Conservation (phyloP, 23 red algal species). For the Cyanidiococcus yangmingshanensis region DNA sequence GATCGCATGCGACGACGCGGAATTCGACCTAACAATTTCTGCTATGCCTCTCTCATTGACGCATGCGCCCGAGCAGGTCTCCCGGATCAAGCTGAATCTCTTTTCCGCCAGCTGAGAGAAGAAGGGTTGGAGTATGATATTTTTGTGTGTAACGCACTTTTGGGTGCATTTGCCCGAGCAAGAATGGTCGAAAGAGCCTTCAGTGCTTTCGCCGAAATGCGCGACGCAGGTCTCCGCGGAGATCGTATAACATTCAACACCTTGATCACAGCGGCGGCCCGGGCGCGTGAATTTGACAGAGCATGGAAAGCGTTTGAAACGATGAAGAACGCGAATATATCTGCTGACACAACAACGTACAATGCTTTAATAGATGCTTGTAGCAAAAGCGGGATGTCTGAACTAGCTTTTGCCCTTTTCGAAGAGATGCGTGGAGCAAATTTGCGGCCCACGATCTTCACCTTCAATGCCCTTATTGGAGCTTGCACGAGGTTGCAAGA, state of each 20-base stretch:
- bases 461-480: conserved; percentile 83
- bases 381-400: conserved; percentile 61
- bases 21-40: conserved; percentile 72
- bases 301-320: conserved; percentile 52
- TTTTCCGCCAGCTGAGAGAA: conserved; percentile 42
- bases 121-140: conserved; percentile 47
- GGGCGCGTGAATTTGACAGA: conserved; percentile 39
- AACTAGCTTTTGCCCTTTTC: conserved; percentile 79
- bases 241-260: conserved; percentile 96
- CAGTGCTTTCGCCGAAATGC: conserved; percentile 54
- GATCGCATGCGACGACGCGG: conserved; percentile 32
- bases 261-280: conserved; percentile 67
- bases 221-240: conserved; percentile 29
- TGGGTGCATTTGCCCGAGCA: conserved; percentile 64
- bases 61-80: conserved; percentile 45
- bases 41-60: conserved; percentile 79
- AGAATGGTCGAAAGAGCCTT: conserved; percentile 49
- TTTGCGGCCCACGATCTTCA: conserved; percentile 73
- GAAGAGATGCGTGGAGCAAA: conserved; percentile 32
- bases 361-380: conserved; percentile 95
- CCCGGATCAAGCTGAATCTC: conserved; percentile 37
- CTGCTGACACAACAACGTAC: conserved; percentile 77
- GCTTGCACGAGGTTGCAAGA: conserved; percentile 45
- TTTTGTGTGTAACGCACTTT: conserved; percentile 74
- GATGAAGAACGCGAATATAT: conserved; percentile 31